These are phyloP conservation scores for Tausonia pullulans DNA, from an alignment of 1,284 basidiomycete genomes.

Conservation along the genomic window DNA sequence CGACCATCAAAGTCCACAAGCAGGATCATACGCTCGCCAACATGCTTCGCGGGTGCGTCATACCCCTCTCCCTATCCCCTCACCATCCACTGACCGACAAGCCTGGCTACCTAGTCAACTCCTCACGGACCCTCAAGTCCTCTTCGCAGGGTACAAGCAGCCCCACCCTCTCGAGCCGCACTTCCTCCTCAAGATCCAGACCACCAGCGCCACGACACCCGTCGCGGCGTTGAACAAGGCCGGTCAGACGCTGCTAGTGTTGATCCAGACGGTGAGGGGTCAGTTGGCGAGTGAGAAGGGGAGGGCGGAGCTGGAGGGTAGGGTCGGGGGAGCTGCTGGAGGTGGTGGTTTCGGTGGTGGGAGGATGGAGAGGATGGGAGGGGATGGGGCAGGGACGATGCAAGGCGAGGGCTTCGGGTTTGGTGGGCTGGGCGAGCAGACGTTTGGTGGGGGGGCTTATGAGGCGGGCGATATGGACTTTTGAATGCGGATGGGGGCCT, in stretches of 20 bases:
- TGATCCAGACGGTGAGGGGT: not conserved
- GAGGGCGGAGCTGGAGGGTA: not conserved
- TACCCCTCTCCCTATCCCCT: conserved; percentile 12
- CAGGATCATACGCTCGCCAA: conserved; percentile 96
- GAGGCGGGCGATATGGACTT: too few species aligned
- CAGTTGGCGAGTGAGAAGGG: not conserved
- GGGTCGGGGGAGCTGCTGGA: not conserved
- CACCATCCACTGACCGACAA: too few species aligned
- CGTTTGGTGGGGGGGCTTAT: too few species aligned
- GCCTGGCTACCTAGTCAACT: conserved; percentile 54
- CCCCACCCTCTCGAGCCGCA: conserved; percentile 92
- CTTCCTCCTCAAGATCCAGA: conserved; percentile 50
- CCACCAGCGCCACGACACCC: not conserved
- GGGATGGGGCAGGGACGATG: too few species aligned
- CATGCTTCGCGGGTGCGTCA: conserved; percentile 80
- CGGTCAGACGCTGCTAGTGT: not conserved
- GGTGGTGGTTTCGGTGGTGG: not conserved
- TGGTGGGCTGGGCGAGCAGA: too few species aligned
- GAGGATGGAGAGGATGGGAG: too few species aligned
- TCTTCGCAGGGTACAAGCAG: conserved; percentile 96
- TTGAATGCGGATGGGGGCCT: too few species aligned
- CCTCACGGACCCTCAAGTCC: conserved; percentile 66
- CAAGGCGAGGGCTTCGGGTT: too few species aligned
- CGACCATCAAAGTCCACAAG: conserved; percentile 85
- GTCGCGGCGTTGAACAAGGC: not conserved